Percentiles rank a stretch among this genome's conserved stretches.
Evolutionary conservation across 768 basidiomycete genomes (phyloP).

Genomic region (Pulveroboletus sp.): DNA sequence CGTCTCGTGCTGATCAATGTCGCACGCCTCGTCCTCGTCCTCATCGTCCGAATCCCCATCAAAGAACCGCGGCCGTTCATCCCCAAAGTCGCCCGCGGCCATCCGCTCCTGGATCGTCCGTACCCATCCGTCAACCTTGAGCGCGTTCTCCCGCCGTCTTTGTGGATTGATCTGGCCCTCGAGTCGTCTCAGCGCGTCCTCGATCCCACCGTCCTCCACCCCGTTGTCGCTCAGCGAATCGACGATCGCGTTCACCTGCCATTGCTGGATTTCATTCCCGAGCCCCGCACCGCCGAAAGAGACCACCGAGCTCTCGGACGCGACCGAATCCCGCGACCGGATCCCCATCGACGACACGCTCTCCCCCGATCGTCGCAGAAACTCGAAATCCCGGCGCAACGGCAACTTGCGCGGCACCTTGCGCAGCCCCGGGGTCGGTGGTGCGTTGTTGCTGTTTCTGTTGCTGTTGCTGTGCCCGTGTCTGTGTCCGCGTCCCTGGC

Average conservation of each 20-base stretch:
- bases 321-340: conserved; percentile 55
- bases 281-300: conserved; percentile 39
- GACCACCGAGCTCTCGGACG: conserved; percentile 38
- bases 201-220: conserved; percentile 75
- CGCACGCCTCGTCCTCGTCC: conserved; percentile 33
- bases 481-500: conserved; percentile 10
- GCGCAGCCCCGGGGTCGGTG: conserved; percentile 51
- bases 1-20: conserved; percentile 32
- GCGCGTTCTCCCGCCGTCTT: conserved; percentile 63
- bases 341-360: conserved; percentile 81
- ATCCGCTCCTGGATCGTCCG: conserved; percentile 65
- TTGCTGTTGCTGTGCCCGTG: background rate
- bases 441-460: conserved; percentile 22
- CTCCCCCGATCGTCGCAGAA: conserved; percentile 62
- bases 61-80: conserved; percentile 58
- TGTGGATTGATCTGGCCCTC: conserved; percentile 83
- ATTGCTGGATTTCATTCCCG: conserved; percentile 55
- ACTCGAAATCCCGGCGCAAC: conserved; percentile 75
- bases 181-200: conserved; percentile 72
- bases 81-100: conserved; percentile 57
- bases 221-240: conserved; percentile 72
- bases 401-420: conserved; percentile 60
- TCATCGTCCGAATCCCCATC: conserved; percentile 42
- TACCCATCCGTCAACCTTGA: conserved; percentile 82
- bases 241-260: conserved; percentile 79